A percentile compares a stretch with the other conserved stretches of the same genome.
Evolutionary conservation across 1,284 basidiomycete genomes (phyloP).

Genomic region (Flammula alnicola): DNA sequence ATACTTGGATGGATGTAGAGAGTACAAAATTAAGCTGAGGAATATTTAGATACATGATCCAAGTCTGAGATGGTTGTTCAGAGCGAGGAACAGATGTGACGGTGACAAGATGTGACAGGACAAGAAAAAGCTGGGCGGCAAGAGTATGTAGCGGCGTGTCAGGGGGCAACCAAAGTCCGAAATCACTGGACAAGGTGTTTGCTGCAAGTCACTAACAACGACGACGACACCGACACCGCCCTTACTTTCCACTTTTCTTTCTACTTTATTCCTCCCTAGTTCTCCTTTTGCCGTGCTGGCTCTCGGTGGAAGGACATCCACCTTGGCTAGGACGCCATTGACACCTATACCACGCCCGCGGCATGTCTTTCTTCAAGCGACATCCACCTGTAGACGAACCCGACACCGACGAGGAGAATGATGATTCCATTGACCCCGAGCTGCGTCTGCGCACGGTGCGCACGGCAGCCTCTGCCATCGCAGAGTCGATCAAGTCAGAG

Average conservation of each 20-base stretch:
- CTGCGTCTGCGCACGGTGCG: slow-evolving; percentile 85
- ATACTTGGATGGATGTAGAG: too few relatives aligned
- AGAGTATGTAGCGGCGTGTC: slow-evolving; percentile 9
- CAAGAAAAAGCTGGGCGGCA: slow-evolving; percentile 6
- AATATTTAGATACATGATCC: background rate
- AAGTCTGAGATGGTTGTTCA: slow-evolving; percentile 3
- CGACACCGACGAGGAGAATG: slow-evolving; percentile 60
- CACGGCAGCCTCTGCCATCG: slow-evolving; percentile 87
- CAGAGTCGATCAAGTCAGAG: slow-evolving; percentile 83
- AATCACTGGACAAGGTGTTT: slow-evolving; percentile 16
- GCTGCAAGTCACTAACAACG: slow-evolving; percentile 10
- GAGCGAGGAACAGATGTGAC: background rate
- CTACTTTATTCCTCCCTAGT: slow-evolving; percentile 19
- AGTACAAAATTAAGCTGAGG: too few relatives aligned
- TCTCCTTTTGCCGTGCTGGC: slow-evolving; percentile 27
- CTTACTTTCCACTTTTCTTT: slow-evolving; percentile 10
- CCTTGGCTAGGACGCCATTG: slow-evolving; percentile 7
- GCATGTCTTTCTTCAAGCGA: slow-evolving; percentile 35
- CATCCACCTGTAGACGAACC: slow-evolving; percentile 26
- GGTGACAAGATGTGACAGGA: background rate
- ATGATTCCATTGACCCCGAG: slow-evolving; percentile 79
- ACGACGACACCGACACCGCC: slow-evolving; percentile 17
- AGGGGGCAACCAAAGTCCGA: slow-evolving; percentile 15
- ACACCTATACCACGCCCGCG: background rate
- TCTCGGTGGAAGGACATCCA: slow-evolving; percentile 26